A percentile compares a stretch with the other conserved stretches of the same genome.
phyloP scores from a whole-genome alignment of 257 asterid genomes.

The Lycium barbarum region DNA sequence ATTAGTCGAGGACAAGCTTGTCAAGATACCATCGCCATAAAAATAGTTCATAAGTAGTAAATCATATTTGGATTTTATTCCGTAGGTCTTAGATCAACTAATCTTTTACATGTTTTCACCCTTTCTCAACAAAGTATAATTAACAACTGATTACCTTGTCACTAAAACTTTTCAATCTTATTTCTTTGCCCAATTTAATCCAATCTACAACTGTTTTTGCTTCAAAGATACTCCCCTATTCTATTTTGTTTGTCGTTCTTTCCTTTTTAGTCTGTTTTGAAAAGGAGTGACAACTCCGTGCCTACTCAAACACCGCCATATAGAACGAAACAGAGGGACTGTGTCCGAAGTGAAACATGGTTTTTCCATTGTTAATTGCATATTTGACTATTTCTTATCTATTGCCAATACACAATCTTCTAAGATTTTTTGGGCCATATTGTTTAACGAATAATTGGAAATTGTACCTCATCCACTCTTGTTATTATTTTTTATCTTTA shows the following conservation, averaged over 20 bases:
- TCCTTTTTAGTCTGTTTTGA: background rate
- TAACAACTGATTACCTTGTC: background rate
- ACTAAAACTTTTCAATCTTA: background rate
- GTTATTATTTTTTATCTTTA: background rate
- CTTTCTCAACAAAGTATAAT: background rate
- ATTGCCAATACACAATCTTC: background rate
- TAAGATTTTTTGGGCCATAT: no score
- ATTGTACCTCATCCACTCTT: background rate
- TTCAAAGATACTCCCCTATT: background rate
- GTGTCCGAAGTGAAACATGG: background rate
- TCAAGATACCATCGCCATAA: background rate
- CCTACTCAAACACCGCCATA: background rate
- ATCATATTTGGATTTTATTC: background rate
- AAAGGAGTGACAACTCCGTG: background rate
- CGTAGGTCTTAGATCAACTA: slow-evolving; percentile 11
- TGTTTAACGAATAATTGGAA: background rate
- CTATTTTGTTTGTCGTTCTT: background rate
- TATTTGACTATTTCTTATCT: background rate
- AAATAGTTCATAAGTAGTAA: background rate
- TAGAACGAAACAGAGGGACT: background rate
- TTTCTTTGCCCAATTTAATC: background rate
- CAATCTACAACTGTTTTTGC: background rate
- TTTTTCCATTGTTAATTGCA: background rate
- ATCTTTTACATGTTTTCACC: background rate
- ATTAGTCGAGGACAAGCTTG: background rate